phyloP scores from a whole-genome alignment of 2,329 filamentous ascomycete genomes.

The Camptophora hylomeconis region DNA sequence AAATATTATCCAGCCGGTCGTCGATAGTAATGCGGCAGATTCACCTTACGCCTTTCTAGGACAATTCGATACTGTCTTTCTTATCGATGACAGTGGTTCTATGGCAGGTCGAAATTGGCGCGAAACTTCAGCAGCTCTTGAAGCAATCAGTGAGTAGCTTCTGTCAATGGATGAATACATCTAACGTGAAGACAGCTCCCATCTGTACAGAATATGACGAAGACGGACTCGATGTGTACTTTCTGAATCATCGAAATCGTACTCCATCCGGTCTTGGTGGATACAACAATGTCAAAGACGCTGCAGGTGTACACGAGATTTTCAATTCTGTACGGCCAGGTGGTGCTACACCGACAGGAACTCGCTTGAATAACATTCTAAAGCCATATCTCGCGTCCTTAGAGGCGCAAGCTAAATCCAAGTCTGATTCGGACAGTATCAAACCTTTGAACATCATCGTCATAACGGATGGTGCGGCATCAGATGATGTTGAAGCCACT shows the following conservation, averaged over 20 bases:
- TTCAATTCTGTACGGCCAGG: constrained; percentile 55
- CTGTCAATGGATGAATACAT: too few relatives aligned
- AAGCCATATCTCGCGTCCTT: constrained; percentile 54
- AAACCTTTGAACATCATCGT: constrained; percentile 86
- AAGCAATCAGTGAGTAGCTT: too few relatives aligned
- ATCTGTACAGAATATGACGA: constrained; percentile 68
- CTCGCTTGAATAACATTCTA: constrained; percentile 57
- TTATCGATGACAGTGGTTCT: constrained; percentile 84
- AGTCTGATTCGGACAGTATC: constrained; percentile 29
- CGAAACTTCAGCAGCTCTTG: constrained; percentile 58
- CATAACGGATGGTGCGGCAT: constrained; percentile 76
- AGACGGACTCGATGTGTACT: constrained; percentile 84
- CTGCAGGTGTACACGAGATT: constrained; percentile 49
- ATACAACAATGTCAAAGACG: constrained; percentile 51
- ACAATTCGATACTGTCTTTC: constrained; percentile 73
- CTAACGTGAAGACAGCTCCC: too few relatives aligned
- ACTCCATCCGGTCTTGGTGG: constrained; percentile 33
- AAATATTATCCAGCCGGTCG: constrained; percentile 5
- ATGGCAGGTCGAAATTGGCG: constrained; percentile 70
- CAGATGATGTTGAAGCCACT: constrained; percentile 61
- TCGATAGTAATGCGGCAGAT: constrained; percentile 30
- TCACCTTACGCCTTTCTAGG: constrained; percentile 64
- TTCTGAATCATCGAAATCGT: constrained; percentile 55
- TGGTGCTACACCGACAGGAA: constrained; percentile 63
- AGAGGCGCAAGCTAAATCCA: constrained; percentile 27